Percentiles rank a stretch among this genome's conserved stretches.
phyloP scores from a whole-genome alignment of 2,329 filamentous ascomycete genomes.

The Purpureocillium takamizusanense region DNA sequence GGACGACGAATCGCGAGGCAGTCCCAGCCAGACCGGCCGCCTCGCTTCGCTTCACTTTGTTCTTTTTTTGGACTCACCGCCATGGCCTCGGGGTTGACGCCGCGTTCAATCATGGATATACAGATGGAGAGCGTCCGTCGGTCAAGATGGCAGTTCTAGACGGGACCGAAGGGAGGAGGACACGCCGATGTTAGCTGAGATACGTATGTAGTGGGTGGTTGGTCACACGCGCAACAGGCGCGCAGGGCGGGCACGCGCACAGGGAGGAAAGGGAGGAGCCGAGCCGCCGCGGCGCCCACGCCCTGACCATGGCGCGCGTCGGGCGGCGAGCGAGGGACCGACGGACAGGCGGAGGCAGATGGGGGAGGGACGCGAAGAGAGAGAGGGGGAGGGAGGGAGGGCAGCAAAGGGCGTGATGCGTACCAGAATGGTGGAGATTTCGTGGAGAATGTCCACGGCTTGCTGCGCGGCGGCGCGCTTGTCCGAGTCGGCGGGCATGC shows the following conservation, averaged over 20 bases:
- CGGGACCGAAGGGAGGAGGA: neutral
- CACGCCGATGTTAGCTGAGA: too few species aligned
- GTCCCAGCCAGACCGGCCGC: too few species aligned
- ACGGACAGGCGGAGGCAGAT: too few species aligned
- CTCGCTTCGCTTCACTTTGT: too few species aligned
- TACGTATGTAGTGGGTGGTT: too few species aligned
- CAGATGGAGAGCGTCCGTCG: slow-evolving; percentile 87
- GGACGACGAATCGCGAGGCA: too few species aligned
- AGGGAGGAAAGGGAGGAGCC: neutral
- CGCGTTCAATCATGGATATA: slow-evolving; percentile 94
- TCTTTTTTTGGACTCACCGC: slow-evolving; percentile 53
- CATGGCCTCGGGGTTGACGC: slow-evolving; percentile 89
- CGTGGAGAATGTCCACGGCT: slow-evolving; percentile 73
- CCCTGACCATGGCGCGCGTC: too few species aligned
- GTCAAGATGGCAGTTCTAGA: slow-evolving; percentile 86
- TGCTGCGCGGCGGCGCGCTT: slow-evolving; percentile 73
- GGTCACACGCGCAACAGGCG: slow-evolving; percentile 1
- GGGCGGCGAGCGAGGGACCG: too few species aligned
- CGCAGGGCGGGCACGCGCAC: slow-evolving; percentile 3
- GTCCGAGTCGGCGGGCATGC: slow-evolving; percentile 42
- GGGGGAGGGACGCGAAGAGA: too few species aligned
- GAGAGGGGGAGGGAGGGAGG: neutral
- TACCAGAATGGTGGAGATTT: slow-evolving; percentile 84
- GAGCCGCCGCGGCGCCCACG: too few species aligned
- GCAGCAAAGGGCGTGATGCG: too few species aligned